Conservation (phyloP, 164 flowering plant species). For the Aristolochia contorta region DNA sequence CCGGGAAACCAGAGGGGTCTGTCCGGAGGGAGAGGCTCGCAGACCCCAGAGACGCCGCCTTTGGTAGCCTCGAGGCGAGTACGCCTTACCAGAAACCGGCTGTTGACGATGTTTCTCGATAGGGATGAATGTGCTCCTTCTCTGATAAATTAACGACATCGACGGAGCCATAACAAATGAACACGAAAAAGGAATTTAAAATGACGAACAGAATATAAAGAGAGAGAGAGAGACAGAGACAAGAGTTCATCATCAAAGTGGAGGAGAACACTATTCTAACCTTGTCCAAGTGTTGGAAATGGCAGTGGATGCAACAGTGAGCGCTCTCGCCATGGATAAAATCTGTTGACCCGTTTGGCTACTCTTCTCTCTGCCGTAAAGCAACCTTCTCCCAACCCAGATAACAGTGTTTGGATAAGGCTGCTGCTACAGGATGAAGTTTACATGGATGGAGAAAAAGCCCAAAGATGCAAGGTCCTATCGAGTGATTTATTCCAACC, state of each 20-base stretch:
- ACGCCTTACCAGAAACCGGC: conserved; percentile 4
- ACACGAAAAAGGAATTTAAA: background rate
- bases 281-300: conserved; percentile 31
- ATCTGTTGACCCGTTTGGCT: too few relatives aligned
- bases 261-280: conserved; percentile 18
- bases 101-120: conserved; percentile 9
- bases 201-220: background rate
- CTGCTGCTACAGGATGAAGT: too few relatives aligned
- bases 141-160: background rate
- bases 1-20: conserved; percentile 97
- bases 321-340: conserved; percentile 19
- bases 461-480: too few relatives aligned
- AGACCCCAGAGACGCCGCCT: conserved; percentile 77
- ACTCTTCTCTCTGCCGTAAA: too few relatives aligned
- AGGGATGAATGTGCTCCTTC: conserved; percentile 6
- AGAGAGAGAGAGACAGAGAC: too few relatives aligned
- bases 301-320: conserved; percentile 44
- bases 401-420: too few relatives aligned
- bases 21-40: conserved; percentile 80
- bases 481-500: too few relatives aligned
- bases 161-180: background rate
- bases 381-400: too few relatives aligned
- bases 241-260: too few relatives aligned
- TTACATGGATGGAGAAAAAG: too few relatives aligned
- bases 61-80: conserved; percentile 39